Evolutionary conservation across 1,139 yeast genomes (phyloP), one percentile per base, ranked within the genome.

Genomic region (Taphrina wiesneri): DNA sequence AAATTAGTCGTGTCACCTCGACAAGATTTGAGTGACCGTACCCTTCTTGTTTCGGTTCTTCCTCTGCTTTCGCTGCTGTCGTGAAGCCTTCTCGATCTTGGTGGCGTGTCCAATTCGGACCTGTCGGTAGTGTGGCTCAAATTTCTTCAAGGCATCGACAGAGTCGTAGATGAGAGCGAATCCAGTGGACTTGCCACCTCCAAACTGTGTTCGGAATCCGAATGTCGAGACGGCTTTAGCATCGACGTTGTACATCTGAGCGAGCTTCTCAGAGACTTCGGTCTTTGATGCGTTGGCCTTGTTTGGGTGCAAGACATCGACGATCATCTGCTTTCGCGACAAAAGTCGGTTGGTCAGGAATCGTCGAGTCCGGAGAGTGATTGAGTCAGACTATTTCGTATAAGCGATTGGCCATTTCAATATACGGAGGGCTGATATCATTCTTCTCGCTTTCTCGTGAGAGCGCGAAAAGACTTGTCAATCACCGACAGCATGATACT

Each of bases 61-160:
- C 92, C 90, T 90, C 88, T 93, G 99, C 85, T 95, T 95, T 87
- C 99, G 91, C 86, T 95, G 99, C 86, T 92, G 97, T 91, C 98
- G 91, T 77, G 97, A 90, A 77, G 97, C 85, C 86, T 90, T 91
- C 82, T 93, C 98, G 78, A 87, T 91, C 87, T 60, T 60, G 52
- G 57, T 49, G 80, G 96, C 97, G 81, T 92, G 86, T 78, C 98
- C 99, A 86, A 90, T 89, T 89, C 99, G 93, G 78, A 93, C 96
- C 80, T 91, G 90, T 86, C 99, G 92, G 96, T 93, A 93, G 76
- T 91, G 80, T 85, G 99, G 99, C 86, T 93, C 99, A 82, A 93
- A 93, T 84, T 86, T 92, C 88, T 92, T 90, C 80, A 96, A 95
- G 79, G 92, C 97, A 77, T 96, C 97, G 78, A 86, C 91, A 77